These are phyloP conservation scores for Termitomyces bulborhizus DNA, from an alignment of 768 basidiomycete genomes.

Conservation along the genomic window DNA sequence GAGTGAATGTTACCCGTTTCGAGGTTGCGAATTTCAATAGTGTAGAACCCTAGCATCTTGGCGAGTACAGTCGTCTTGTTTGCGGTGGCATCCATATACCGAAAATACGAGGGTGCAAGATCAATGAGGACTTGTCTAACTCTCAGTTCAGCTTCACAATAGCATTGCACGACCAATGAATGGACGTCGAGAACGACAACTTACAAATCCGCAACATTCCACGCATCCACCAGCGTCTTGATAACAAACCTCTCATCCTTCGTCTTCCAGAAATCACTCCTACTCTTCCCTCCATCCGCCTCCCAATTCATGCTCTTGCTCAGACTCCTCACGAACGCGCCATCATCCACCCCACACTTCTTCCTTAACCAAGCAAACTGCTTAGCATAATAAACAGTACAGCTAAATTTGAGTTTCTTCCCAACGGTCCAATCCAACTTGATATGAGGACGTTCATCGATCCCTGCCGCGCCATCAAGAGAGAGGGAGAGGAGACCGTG, in stretches of 20 bases:
- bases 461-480: slow-evolving; percentile 28
- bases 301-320: slow-evolving; percentile 57
- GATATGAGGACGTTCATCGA: slow-evolving; percentile 75
- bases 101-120: slow-evolving; percentile 72
- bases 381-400: slow-evolving; percentile 77
- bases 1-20: slow-evolving; percentile 59
- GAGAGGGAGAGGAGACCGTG: slow-evolving; percentile 38
- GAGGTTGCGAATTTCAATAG: slow-evolving; percentile 68
- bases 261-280: slow-evolving; percentile 79
- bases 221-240: slow-evolving; percentile 81
- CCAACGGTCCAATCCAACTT: slow-evolving; percentile 79
- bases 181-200: slow-evolving; percentile 18
- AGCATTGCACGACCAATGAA: background rate
- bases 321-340: slow-evolving; percentile 54
- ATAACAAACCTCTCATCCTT: slow-evolving; percentile 72
- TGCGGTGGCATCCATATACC: slow-evolving; percentile 66
- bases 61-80: slow-evolving; percentile 64
- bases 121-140: slow-evolving; percentile 72
- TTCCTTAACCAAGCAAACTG: slow-evolving; percentile 67
- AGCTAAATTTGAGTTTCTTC: slow-evolving; percentile 68
- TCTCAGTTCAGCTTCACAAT: background rate
- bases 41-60: slow-evolving; percentile 80
- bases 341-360: slow-evolving; percentile 66
- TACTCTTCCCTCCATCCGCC: slow-evolving; percentile 78
- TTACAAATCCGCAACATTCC: slow-evolving; percentile 83